phyloP scores from a whole-genome alignment of 2,329 filamentous ascomycete genomes.

The Venturia pyrina region DNA sequence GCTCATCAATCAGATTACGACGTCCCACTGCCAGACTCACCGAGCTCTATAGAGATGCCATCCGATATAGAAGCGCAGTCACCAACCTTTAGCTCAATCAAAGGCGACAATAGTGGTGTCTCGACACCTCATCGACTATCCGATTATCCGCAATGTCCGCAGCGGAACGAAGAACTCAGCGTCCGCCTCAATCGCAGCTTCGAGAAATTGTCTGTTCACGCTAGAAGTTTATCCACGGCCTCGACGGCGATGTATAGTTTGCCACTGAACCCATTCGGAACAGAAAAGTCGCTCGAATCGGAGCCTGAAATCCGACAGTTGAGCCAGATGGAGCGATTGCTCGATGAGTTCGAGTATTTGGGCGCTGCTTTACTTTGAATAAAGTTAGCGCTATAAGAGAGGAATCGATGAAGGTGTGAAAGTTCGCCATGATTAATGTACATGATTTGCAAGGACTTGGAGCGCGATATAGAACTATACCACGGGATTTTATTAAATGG shows the following conservation, averaged over 20 bases:
- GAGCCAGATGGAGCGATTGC: conserved; percentile 36
- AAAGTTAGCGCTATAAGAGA: not conserved
- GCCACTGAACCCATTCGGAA: conserved; percentile 4
- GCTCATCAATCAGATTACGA: not conserved
- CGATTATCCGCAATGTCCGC: not conserved
- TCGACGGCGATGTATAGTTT: conserved; percentile 9
- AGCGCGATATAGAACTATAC: not conserved
- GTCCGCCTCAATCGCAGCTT: not conserved
- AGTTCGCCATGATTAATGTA: not conserved
- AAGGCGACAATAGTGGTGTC: conserved; percentile 2
- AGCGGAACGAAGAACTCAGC: not conserved
- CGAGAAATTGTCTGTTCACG: conserved; percentile 5
- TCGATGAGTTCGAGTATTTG: conserved; percentile 43
- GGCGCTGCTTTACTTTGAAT: conserved; percentile 18
- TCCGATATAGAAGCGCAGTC: not conserved
- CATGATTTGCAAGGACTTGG: not conserved
- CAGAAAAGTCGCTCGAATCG: conserved; percentile 21
- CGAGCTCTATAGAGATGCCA: not conserved
- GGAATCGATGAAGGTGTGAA: not conserved
- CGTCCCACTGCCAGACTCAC: not conserved
- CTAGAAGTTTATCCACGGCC: not conserved
- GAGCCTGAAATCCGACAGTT: conserved; percentile 15
- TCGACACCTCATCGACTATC: not conserved
- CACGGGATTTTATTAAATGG: not conserved
- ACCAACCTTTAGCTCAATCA: conserved; percentile 12